Conservation (phyloP, 73 alveolate species). For the Uronychia setigera region DNA sequence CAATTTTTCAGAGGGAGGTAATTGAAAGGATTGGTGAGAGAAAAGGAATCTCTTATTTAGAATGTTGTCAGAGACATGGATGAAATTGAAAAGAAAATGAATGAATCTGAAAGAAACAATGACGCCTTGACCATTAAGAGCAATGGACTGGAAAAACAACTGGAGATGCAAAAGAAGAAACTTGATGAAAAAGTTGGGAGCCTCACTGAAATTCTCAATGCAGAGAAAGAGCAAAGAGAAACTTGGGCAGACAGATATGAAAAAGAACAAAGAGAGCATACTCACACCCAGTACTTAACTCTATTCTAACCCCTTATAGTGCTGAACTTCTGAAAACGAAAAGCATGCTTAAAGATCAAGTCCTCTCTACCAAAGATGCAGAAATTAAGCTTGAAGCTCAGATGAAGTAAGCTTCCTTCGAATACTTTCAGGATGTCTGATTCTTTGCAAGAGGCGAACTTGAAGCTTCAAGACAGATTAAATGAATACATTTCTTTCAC, state of each 20-base stretch:
- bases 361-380: constrained; percentile 14
- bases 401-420: background rate
- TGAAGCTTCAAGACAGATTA: constrained; percentile 12
- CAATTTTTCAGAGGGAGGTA: constrained; percentile 8
- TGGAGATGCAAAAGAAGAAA: constrained; percentile 25
- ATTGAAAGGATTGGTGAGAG: constrained; percentile 8
- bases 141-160: constrained; percentile 3
- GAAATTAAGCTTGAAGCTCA: constrained; percentile 10
- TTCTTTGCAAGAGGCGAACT: constrained; percentile 1
- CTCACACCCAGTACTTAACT: background rate
- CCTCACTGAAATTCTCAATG: constrained; percentile 14
- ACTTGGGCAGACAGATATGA: constrained; percentile 43
- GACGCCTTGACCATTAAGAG: background rate
- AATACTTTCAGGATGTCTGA: background rate
- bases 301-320: background rate
- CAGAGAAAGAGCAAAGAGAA: constrained; percentile 45
- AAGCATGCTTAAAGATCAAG: constrained; percentile 9
- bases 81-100: constrained; percentile 2
- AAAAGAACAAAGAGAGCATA: constrained; percentile 47
- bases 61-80: constrained; percentile 1
- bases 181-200: constrained; percentile 38
- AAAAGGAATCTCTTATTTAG: constrained; percentile 8
- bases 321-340: constrained; percentile 7
- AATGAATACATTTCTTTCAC: constrained; percentile 10
- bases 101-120: constrained; percentile 7